phyloP scores from a whole-genome alignment of 768 basidiomycete species.

The Myochromella boudieri region DNA sequence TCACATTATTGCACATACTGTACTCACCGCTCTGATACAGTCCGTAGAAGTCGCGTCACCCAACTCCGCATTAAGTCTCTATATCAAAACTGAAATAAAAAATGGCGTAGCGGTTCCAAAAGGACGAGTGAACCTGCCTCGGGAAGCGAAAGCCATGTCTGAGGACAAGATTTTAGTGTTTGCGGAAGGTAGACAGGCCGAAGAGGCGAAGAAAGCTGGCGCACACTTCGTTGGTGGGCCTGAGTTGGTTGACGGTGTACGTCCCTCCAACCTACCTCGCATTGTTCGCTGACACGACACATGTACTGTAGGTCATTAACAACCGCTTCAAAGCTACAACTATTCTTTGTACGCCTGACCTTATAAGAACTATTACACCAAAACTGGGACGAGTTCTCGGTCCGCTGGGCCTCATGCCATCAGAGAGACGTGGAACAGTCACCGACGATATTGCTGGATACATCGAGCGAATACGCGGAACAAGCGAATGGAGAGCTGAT shows the following conservation, averaged over 20 bases:
- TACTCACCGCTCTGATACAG: slow-evolving; percentile 36
- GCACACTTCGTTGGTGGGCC: slow-evolving; percentile 89
- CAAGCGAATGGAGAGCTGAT: slow-evolving; percentile 93
- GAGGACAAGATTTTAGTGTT: slow-evolving; percentile 90
- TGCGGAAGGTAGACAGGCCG: slow-evolving; percentile 80
- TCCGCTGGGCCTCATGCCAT: slow-evolving; percentile 94
- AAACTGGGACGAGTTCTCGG: slow-evolving; percentile 78
- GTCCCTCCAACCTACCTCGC: slow-evolving; percentile 27
- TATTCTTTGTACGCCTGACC: slow-evolving; percentile 78
- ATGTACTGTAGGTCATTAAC: slow-evolving; percentile 56
- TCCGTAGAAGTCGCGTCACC: slow-evolving; percentile 82
- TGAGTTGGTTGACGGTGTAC: slow-evolving; percentile 84
- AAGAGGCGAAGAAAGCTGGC: slow-evolving; percentile 83
- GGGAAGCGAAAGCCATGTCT: slow-evolving; percentile 69
- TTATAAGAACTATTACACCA: slow-evolving; percentile 77
- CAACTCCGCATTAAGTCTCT: slow-evolving; percentile 75
- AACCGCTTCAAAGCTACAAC: slow-evolving; percentile 79
- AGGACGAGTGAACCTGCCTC: slow-evolving; percentile 84
- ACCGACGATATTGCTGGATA: slow-evolving; percentile 86
- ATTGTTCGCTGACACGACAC: neutral
- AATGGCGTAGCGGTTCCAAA: slow-evolving; percentile 84
- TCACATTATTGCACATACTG: neutral
- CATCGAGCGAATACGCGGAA: slow-evolving; percentile 75
- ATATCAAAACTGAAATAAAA: slow-evolving; percentile 75
- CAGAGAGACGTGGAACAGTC: slow-evolving; percentile 90